These are phyloP conservation scores for Plasmodium vivax DNA, from an alignment of 169 alveolate species.

Conservation along the genomic window DNA sequence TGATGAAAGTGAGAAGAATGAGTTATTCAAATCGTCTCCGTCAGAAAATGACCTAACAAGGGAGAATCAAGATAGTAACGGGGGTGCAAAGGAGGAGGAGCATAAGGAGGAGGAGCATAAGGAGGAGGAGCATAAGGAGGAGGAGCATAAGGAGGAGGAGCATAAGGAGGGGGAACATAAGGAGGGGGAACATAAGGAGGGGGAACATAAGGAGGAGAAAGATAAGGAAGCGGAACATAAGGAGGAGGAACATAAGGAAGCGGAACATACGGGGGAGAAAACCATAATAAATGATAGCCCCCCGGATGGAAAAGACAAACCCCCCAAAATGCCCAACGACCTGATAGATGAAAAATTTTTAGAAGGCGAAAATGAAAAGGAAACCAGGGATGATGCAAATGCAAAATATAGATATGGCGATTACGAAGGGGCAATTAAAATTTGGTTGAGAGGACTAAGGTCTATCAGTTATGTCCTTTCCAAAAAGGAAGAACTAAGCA, in stretches of 20 bases:
- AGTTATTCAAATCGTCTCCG: not conserved
- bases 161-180: no score
- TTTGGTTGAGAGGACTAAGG: conserved; percentile 64
- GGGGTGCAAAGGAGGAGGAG: not conserved
- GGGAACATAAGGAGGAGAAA: no score
- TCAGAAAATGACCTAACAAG: not conserved
- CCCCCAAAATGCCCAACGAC: not conserved
- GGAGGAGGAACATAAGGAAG: no score
- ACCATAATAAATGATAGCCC: not conserved
- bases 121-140: no score
- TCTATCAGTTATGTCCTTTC: conserved; percentile 63
- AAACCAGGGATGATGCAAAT: conserved; percentile 70
- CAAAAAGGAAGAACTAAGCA: conserved; percentile 54
- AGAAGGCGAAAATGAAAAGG: conserved; percentile 62
- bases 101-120: not conserved
- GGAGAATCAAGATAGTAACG: not conserved
- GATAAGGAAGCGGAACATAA: no score
- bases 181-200: no score
- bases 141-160: no score
- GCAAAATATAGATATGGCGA: conserved; percentile 60
- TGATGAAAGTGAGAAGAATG: conserved; percentile 4
- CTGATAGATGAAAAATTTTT: not conserved
- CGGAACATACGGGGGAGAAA: no score
- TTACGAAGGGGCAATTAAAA: conserved; percentile 63
- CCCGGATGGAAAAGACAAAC: not conserved